These are phyloP conservation scores for Carallia brachiata DNA, from an alignment of 345 rosid species.

Conservation along the genomic window DNA sequence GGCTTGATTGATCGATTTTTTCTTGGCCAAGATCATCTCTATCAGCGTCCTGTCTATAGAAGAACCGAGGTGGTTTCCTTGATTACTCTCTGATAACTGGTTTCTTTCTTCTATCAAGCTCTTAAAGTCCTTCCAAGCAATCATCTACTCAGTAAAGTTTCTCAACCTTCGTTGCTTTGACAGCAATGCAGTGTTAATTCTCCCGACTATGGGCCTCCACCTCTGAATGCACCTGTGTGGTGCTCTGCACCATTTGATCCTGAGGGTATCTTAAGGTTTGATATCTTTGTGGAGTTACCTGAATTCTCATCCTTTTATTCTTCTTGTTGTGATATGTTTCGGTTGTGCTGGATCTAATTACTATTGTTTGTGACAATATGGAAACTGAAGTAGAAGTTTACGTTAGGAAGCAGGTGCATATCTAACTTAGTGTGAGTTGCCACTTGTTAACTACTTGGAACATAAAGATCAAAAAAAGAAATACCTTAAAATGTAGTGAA, in stretches of 20 bases:
- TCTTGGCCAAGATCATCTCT: constrained; percentile 52
- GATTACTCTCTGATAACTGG: neutral
- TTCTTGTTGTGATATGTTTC: neutral
- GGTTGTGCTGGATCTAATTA: neutral
- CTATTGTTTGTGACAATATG: neutral
- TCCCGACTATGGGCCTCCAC: constrained; percentile 58
- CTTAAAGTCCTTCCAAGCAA: neutral
- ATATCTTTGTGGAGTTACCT: neutral
- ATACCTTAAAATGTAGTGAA: too few relatives aligned
- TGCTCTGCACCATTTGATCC: constrained; percentile 68
- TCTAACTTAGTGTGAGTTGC: neutral
- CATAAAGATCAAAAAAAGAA: neutral
- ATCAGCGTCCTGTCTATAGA: constrained; percentile 49
- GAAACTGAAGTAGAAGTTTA: neutral
- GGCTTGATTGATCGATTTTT: constrained; percentile 48
- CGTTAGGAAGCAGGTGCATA: neutral
- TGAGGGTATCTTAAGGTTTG: constrained; percentile 56
- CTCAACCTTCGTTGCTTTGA: constrained; percentile 2
- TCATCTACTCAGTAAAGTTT: neutral
- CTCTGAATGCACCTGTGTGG: constrained; percentile 54
- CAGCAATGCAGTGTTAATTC: constrained; percentile 67
- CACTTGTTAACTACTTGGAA: neutral
- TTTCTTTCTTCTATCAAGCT: neutral
- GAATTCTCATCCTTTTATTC: neutral
- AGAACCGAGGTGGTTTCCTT: constrained; percentile 44